Evolutionary conservation across 495 filamentous ascomycete genomes (phyloP).

Genomic region (Tuber microsphaerosporum): DNA sequence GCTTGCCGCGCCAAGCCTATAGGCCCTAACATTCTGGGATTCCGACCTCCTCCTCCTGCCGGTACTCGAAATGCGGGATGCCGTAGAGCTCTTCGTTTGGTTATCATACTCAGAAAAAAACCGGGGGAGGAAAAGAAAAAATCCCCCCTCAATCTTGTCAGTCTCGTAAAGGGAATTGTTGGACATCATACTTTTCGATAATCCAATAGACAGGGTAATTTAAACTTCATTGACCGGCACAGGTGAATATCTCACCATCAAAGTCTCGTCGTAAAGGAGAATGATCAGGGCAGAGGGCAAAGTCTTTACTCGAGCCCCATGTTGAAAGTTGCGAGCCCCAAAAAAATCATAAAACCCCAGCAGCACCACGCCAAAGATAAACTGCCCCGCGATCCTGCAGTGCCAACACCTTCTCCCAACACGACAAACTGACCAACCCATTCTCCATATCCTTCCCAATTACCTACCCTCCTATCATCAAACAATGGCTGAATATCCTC

Average conservation of each 20-base stretch:
- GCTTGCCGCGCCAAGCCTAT: background rate
- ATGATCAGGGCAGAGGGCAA: background rate
- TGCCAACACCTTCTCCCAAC: background rate
- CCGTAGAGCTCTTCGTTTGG: background rate
- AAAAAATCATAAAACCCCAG: background rate
- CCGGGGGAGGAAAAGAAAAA: background rate
- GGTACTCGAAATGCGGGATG: too few species aligned
- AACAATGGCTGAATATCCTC: constrained; percentile 56
- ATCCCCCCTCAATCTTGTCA: too few species aligned
- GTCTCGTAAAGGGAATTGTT: background rate
- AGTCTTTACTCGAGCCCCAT: background rate
- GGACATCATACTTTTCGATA: background rate
- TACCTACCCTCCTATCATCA: background rate
- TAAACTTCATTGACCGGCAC: background rate
- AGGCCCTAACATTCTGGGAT: background rate
- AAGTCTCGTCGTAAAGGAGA: background rate
- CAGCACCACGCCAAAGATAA: background rate
- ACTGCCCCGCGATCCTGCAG: background rate
- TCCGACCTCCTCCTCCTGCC: background rate
- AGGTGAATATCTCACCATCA: background rate
- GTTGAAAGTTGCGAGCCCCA: background rate
- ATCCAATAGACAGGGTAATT: constrained; percentile 2
- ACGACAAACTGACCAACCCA: constrained; percentile 7
- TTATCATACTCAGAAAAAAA: background rate
- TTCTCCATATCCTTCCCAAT: background rate